Conservation (phyloP, 805 yeast species). For the Groenewaldozyma salmanticensis region DNA sequence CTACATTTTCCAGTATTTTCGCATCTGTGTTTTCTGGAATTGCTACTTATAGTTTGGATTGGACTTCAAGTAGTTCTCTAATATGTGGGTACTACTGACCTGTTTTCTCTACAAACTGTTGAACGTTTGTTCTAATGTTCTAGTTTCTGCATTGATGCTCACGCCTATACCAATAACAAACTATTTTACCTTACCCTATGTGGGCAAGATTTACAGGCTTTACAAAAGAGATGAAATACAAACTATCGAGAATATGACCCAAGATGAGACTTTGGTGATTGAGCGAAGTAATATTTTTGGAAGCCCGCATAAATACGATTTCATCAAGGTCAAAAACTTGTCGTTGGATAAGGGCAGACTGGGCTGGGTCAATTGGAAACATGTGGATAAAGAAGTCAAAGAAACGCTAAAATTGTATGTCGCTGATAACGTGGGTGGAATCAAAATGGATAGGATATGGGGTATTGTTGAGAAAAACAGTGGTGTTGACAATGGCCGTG, state of each 20-base stretch:
- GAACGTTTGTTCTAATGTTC: conserved; percentile 8
- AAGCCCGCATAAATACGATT: conserved; percentile 49
- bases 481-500: conserved; percentile 61
- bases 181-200: conserved; percentile 54
- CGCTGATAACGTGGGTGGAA: conserved; percentile 68
- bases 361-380: conserved; percentile 43
- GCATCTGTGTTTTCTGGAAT: neutral
- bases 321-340: conserved; percentile 43
- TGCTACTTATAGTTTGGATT: neutral
- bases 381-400: conserved; percentile 23
- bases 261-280: conserved; percentile 54
- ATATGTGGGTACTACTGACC: no score
- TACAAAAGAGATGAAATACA: conserved; percentile 55
- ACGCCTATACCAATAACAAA: conserved; percentile 50
- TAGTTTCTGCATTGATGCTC: conserved; percentile 33
- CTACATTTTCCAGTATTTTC: neutral
- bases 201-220: conserved; percentile 58
- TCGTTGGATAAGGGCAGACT: conserved; percentile 32
- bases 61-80: no score
- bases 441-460: conserved; percentile 79
- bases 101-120: no score
- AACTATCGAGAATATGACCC: conserved; percentile 48
- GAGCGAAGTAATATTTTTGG: conserved; percentile 66
- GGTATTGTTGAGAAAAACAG: conserved; percentile 64
- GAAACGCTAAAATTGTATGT: conserved; percentile 41